Percentiles rank a stretch among this genome's conserved stretches.
phyloP scores from a whole-genome alignment of 768 basidiomycete species.

The Amanita thiersii region DNA sequence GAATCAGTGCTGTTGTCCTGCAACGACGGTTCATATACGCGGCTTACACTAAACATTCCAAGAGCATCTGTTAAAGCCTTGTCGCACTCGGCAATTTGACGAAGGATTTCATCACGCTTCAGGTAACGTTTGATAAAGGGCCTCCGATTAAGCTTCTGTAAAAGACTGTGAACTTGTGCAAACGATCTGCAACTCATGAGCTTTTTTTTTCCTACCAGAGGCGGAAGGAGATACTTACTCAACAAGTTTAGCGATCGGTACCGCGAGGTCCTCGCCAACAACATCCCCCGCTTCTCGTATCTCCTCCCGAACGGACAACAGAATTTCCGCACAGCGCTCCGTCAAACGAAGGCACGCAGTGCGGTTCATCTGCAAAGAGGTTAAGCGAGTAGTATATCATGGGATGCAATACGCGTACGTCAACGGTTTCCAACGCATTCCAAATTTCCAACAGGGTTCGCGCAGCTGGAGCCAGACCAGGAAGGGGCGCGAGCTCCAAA shows the following conservation, averaged over 20 bases:
- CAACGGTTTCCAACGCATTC: constrained; percentile 44
- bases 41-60: constrained; percentile 39
- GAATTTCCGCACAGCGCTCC: constrained; percentile 51
- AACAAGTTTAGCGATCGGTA: constrained; percentile 38
- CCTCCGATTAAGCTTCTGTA: constrained; percentile 38
- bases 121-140: constrained; percentile 62
- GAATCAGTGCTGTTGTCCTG: constrained; percentile 20
- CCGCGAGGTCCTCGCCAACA: constrained; percentile 32
- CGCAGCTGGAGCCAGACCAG: constrained; percentile 42
- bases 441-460: constrained; percentile 42
- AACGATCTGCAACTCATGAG: constrained; percentile 19
- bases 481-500: constrained; percentile 39
- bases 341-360: constrained; percentile 51
- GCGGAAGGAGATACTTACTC: constrained; percentile 20
- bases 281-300: constrained; percentile 34
- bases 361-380: constrained; percentile 37
- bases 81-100: constrained; percentile 21
- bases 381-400: neutral
- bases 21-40: neutral
- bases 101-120: constrained; percentile 48
- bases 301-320: constrained; percentile 47
- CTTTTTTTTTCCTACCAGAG: constrained; percentile 8
- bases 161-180: constrained; percentile 26
- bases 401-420: constrained; percentile 30
- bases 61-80: constrained; percentile 24